Evolutionary conservation across 805 yeast genomes (phyloP).

Genomic region (Debaryomyces hansenii): DNA sequence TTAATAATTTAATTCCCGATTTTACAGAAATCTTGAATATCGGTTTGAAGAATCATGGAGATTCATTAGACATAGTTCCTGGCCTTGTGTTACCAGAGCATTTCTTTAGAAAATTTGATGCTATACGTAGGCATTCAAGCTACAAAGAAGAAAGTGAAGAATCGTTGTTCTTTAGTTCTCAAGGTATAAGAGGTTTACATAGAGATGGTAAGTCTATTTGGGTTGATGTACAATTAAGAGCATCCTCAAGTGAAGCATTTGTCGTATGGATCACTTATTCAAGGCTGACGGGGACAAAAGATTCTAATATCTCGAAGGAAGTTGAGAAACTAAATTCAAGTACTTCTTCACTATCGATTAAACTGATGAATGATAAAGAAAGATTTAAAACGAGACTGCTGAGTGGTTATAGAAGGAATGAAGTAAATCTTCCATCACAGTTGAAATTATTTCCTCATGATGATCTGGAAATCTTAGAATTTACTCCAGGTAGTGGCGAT

Average conservation of each 20-base stretch:
- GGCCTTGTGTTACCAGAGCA: slow-evolving; percentile 92
- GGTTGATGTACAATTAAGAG: slow-evolving; percentile 81
- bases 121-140: slow-evolving; percentile 31
- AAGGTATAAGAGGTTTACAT: slow-evolving; percentile 70
- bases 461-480: slow-evolving; percentile 31
- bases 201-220: slow-evolving; percentile 63
- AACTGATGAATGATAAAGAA: slow-evolving; percentile 4
- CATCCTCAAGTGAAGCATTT: slow-evolving; percentile 55
- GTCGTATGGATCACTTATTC: slow-evolving; percentile 88
- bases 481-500: slow-evolving; percentile 27
- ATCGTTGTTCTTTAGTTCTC: slow-evolving; percentile 54
- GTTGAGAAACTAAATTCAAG: slow-evolving; percentile 22
- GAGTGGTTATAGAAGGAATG: slow-evolving; percentile 2
- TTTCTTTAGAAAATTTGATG: slow-evolving; percentile 71
- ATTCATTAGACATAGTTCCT: slow-evolving; percentile 31
- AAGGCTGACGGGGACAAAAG: slow-evolving; percentile 32
- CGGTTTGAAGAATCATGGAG: slow-evolving; percentile 33
- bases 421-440: slow-evolving; percentile 52
- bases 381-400: neutral
- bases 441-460: slow-evolving; percentile 42
- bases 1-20: slow-evolving; percentile 62
- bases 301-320: slow-evolving; percentile 17
- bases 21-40: slow-evolving; percentile 49
- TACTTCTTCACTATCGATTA: slow-evolving; percentile 13
- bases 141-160: slow-evolving; percentile 29